These are phyloP conservation scores for Dunaliella primolecta DNA, from an alignment of 139 green algal genomes.

Conservation along the genomic window DNA sequence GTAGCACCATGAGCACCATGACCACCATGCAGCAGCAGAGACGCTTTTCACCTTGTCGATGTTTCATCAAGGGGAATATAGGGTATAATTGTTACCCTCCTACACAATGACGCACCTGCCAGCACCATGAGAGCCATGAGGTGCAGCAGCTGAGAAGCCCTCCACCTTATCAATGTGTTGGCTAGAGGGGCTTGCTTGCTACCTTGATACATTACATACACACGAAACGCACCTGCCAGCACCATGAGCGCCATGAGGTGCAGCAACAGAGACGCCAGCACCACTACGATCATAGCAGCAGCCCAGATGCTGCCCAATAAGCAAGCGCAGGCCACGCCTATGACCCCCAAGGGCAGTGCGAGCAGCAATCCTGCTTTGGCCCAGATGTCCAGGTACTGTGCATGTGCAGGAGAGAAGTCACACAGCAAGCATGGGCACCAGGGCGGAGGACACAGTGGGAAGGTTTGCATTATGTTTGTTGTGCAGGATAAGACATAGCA, in stretches of 20 bases:
- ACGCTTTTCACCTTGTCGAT: too few relatives aligned
- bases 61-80: too few relatives aligned
- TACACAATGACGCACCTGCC: too few relatives aligned
- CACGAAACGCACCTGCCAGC: constrained; percentile 54
- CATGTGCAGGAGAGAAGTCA: too few relatives aligned
- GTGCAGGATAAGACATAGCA: too few relatives aligned
- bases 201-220: too few relatives aligned
- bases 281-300: constrained; percentile 46
- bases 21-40: too few relatives aligned
- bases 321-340: constrained; percentile 22
- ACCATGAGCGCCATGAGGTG: constrained; percentile 76
- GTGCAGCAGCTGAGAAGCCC: constrained; percentile 77
- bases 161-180: too few relatives aligned
- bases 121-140: constrained; percentile 75
- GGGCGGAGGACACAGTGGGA: constrained; percentile 9
- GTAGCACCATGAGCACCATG: too few relatives aligned
- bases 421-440: constrained; percentile 46
- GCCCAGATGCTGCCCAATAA: constrained; percentile 54
- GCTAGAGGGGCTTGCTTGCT: too few relatives aligned
- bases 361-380: constrained; percentile 30
- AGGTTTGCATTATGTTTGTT: too few relatives aligned
- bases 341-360: constrained; percentile 32
- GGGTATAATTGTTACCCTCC: too few relatives aligned
- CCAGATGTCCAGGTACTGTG: constrained; percentile 25
- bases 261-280: constrained; percentile 67